Evolutionary conservation across 2,329 filamentous ascomycete species (phyloP).

Genomic region (Tolypocladium inflatum): DNA sequence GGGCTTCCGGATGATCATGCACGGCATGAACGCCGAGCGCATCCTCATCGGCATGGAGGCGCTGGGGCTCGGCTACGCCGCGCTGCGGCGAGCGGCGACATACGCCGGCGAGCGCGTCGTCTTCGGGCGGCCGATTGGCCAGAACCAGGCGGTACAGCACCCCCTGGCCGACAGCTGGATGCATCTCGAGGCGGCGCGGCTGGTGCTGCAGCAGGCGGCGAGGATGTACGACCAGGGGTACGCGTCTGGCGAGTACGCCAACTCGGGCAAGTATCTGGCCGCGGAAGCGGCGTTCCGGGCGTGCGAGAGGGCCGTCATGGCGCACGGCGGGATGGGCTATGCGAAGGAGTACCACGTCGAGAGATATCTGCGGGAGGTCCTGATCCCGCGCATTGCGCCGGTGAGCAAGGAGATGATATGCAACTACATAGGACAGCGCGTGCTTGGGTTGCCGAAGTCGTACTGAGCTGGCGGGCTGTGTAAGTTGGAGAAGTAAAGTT

Average conservation of each 20-base stretch:
- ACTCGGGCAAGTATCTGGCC: slow-evolving; percentile 49
- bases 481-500: no score
- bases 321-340: slow-evolving; percentile 56
- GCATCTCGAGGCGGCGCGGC: slow-evolving; percentile 53
- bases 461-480: background rate
- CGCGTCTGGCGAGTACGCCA: slow-evolving; percentile 51
- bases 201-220: slow-evolving; percentile 57
- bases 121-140: slow-evolving; percentile 54
- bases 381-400: slow-evolving; percentile 55
- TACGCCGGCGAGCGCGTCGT: slow-evolving; percentile 60
- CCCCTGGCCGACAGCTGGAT: slow-evolving; percentile 57
- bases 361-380: slow-evolving; percentile 53
- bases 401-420: slow-evolving; percentile 66
- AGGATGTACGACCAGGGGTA: slow-evolving; percentile 50
- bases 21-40: slow-evolving; percentile 72
- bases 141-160: slow-evolving; percentile 57
- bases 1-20: slow-evolving; percentile 71
- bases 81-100: slow-evolving; percentile 47
- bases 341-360: slow-evolving; percentile 57
- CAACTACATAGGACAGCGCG: slow-evolving; percentile 63
- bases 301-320: slow-evolving; percentile 50
- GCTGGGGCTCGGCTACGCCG: slow-evolving; percentile 68
- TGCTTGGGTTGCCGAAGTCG: slow-evolving; percentile 43
- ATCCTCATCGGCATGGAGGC: slow-evolving; percentile 72
- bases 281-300: slow-evolving; percentile 54